phyloP scores from a whole-genome alignment of 257 asterid species.

The Solanum ahanhuiri region DNA sequence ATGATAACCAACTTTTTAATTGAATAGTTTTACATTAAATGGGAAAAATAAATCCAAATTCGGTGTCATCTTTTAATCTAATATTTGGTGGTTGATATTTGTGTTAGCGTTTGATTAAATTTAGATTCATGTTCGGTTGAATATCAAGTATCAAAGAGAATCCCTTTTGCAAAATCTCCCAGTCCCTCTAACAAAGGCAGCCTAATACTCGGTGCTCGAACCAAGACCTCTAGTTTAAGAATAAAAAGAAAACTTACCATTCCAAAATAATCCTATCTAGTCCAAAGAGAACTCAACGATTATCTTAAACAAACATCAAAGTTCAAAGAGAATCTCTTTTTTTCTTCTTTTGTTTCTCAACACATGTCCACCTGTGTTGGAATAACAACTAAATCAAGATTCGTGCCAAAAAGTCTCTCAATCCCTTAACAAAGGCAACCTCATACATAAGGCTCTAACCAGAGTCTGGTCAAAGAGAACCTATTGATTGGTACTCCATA shows the following conservation, averaged over 20 bases:
- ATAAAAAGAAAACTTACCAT: neutral
- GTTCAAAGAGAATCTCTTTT: too few species aligned
- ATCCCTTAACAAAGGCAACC: neutral
- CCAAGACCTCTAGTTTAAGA: too few species aligned
- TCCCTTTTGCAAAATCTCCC: too few species aligned
- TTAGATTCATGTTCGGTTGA: neutral
- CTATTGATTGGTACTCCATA: neutral
- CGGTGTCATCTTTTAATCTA: neutral
- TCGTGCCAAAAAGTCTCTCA: neutral
- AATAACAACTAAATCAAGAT: neutral
- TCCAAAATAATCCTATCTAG: neutral
- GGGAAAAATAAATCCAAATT: neutral
- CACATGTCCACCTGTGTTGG: neutral
- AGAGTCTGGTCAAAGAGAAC: neutral
- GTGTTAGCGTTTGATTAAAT: rapidly evolving
- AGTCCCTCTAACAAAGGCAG: too few species aligned
- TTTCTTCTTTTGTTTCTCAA: too few species aligned
- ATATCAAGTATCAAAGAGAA: too few species aligned
- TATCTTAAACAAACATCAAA: too few species aligned
- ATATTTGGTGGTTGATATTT: neutral
- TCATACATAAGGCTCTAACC: neutral
- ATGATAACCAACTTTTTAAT: neutral
- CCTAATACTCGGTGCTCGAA: too few species aligned
- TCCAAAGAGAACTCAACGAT: neutral
- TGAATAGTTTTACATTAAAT: neutral